phyloP scores from a whole-genome alignment of 495 filamentous ascomycete species.

The Penicillium tannophilum region DNA sequence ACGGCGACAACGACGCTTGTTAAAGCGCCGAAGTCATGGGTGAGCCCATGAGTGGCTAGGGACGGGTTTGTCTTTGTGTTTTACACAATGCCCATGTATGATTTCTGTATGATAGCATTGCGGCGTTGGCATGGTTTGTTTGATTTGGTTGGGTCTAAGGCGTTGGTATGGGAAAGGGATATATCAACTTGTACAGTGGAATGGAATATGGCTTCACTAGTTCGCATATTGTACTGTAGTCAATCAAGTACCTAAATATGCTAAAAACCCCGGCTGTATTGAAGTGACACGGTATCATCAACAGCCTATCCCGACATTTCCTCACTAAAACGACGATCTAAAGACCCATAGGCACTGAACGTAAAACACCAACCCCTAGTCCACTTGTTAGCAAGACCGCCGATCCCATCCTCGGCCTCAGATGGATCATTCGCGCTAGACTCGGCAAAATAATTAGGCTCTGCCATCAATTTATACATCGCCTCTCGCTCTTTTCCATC shows the following conservation, averaged over 20 bases:
- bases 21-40: constrained; percentile 42
- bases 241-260: background rate
- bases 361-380: background rate
- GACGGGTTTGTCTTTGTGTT: constrained; percentile 4
- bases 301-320: too few relatives aligned
- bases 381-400: background rate
- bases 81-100: constrained; percentile 7
- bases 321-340: too few relatives aligned
- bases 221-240: too few relatives aligned
- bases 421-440: background rate
- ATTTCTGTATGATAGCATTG: constrained; percentile 33
- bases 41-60: constrained; percentile 2
- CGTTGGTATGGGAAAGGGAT: background rate
- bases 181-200: background rate
- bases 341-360: background rate
- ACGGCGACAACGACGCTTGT: constrained; percentile 59
- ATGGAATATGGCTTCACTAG: background rate
- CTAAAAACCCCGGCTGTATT: background rate
- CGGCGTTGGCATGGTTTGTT: constrained; percentile 21
- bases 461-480: background rate
- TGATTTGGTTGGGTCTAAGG: background rate
- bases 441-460: background rate
- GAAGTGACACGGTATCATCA: too few relatives aligned
- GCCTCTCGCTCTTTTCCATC: background rate
- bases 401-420: background rate